Base-by-base conservation (phyloP, 1,284 basidiomycete genomes). In the Sanghuangporus baumii region DNA sequence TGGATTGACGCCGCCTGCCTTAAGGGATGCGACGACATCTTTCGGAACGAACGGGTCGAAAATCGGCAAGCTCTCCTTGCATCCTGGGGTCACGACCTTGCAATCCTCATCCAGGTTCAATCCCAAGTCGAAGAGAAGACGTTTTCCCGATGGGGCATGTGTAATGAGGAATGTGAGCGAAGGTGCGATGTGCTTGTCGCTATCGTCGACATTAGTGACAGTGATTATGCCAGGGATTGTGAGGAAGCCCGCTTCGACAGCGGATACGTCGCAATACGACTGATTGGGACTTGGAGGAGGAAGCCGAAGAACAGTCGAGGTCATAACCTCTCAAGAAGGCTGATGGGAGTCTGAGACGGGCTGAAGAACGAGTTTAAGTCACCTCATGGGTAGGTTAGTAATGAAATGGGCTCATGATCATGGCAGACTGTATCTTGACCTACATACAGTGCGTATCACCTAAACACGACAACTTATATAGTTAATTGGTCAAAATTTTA, bases 21-120 rank as follows among this genome's bases (percentile, higher is more conserved):
- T 69, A 18, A 85, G 73, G 8, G 82, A 81, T 52, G 83, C 79
- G 0, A 72, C 71, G 8, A 79, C 81, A 61, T 78, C 76, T 61
- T 83, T 78, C 0, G 72, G 67, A n/a, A 37, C 6, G 18, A n/a
- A 37, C 37, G 31, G 20, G 8, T 37, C 31, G 37, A 18, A 37
- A 18, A n/a, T 1, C 1, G 20, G 1, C 12, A 54, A 18, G 6
- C 31, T 54, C 16, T 14, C 52, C 8, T 80, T 70, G 6, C 68
- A 64, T 23, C 76, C 68, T 8, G 71, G 69, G 48, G 73, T 74
- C 6, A 67, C 63, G 12, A 66, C 63, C 18, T 16, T 9, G 2
- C 23, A 12, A 14, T 50, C 37, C 14, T 52, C 48, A 48, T 46
- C 43, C 8, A 48, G 36, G 43, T 47, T 48, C 14, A 69, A 57